Percentiles rank a stretch among this genome's conserved stretches.
Conservation (phyloP, 202 grass and related monocot species). For the Panicum hallii region DNA sequence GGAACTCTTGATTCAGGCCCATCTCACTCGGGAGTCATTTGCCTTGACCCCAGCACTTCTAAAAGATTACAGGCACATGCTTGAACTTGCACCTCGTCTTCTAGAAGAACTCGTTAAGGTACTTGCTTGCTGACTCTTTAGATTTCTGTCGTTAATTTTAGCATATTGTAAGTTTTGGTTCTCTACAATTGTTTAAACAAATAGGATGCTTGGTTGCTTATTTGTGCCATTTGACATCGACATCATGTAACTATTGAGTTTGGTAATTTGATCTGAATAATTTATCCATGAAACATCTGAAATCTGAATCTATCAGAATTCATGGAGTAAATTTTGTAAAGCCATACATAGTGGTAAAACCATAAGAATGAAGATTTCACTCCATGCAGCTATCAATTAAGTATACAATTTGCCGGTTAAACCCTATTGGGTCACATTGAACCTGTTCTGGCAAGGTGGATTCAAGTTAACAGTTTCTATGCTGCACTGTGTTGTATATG, state of each 20-base stretch:
- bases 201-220: slow-evolving; percentile 5
- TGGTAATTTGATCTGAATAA: slow-evolving; percentile 17
- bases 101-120: slow-evolving; percentile 96
- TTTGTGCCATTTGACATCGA: neutral
- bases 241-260: neutral
- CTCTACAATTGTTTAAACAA: slow-evolving; percentile 14
- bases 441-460: neutral
- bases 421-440: neutral
- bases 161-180: neutral
- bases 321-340: neutral
- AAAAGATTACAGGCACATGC: slow-evolving; percentile 93
- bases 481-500: neutral
- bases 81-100: slow-evolving; percentile 98
- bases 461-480: neutral
- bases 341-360: neutral
- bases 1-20: slow-evolving; percentile 94
- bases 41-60: slow-evolving; percentile 67
- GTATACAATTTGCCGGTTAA: neutral
- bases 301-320: slow-evolving; percentile 2
- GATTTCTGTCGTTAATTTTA: slow-evolving; percentile 25
- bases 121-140: slow-evolving; percentile 34
- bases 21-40: slow-evolving; percentile 82
- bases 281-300: slow-evolving; percentile 1
- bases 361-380: neutral
- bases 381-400: neutral